Base-by-base conservation (phyloP, 441 rosid species). In the Jatropha multifida region DNA sequence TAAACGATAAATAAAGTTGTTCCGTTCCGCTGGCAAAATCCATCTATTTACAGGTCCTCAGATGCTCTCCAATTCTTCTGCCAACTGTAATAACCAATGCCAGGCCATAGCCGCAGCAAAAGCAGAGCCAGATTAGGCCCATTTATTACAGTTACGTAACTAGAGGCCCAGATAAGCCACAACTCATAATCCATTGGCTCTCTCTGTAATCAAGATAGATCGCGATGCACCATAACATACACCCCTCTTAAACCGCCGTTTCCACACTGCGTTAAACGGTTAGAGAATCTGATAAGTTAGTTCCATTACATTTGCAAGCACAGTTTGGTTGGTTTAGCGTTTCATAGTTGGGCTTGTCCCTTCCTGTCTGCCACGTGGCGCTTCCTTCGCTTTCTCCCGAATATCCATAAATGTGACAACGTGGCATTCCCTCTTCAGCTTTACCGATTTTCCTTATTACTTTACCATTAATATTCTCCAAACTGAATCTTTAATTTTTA, bases 321-420 rank as follows among this genome's bases (percentile, higher is more conserved):
- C 49, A 11, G 74, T 75, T 65, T 73, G 74, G 23, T 51, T 51
- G 15, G 13, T 55, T 26, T 60, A 7, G 73, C 37, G 54, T 62
- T 13, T 74, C 76, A 72, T 75, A 69, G 26, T 40, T 72, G 44
- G 46, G 32, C 58, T 60, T 66, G 48, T 68, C 68, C 51, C 72
- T 78, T 3, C 1, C 9, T 59, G 77, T 18, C 1, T 3, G 78
- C 84, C 90, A 84, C 87, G 84, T 86, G 83, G 77, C 48, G 17
- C 15, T 46, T 64, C 68, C 80, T 41, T 65, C 54, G 79, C 84
- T 12, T 1, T 52, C 69, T 32, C 75, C 44, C 7, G 3, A 58
- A 37, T 17, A 3, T 49, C 4, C n/a, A 8, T 20, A 32, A 54
- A 75, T n/a, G 17, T n/a, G n/a, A 48, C 67, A 46, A 51, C 82